These are phyloP conservation scores for Neofusicoccum laricinum DNA, from an alignment of 2,329 filamentous ascomycete genomes.

Conservation along the genomic window DNA sequence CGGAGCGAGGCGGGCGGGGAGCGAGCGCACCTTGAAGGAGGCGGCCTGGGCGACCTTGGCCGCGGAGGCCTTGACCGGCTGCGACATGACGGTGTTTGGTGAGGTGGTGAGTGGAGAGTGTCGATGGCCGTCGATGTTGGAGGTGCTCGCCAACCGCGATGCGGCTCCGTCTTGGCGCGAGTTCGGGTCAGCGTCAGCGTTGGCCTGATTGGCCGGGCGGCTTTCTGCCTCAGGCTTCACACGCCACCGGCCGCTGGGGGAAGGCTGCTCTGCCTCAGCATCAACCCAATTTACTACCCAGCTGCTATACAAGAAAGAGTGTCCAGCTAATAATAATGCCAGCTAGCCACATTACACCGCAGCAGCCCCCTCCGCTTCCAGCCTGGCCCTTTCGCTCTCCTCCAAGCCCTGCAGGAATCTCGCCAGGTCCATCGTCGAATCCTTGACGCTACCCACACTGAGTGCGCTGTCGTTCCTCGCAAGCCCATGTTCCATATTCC, in stretches of 20 bases:
- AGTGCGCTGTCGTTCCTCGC: slow-evolving; percentile 33
- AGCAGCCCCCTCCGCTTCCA: slow-evolving; percentile 21
- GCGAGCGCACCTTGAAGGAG: slow-evolving; percentile 14
- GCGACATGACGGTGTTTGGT: slow-evolving; percentile 6
- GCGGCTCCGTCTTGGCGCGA: slow-evolving; percentile 7
- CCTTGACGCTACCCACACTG: slow-evolving; percentile 30
- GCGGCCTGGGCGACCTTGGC: slow-evolving; percentile 6
- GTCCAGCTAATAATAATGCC: not conserved
- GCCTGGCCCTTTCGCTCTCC: slow-evolving; percentile 29
- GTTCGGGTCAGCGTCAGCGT: slow-evolving; percentile 4
- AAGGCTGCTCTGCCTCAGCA: not conserved
- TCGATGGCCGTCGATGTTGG: slow-evolving; percentile 6
- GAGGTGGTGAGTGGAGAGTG: slow-evolving; percentile 4
- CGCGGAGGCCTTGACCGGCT: slow-evolving; percentile 3
- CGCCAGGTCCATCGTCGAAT: slow-evolving; percentile 35
- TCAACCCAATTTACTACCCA: not conserved
- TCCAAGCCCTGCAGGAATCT: slow-evolving; percentile 36
- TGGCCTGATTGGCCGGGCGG: not conserved
- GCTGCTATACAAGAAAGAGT: not conserved
- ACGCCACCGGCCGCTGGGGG: not conserved
- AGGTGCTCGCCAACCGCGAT: slow-evolving; percentile 5
- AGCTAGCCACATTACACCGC: not conserved
- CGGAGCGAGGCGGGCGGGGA: not conserved
- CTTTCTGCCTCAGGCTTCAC: not conserved
- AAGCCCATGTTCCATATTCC: slow-evolving; percentile 20